Evolutionary conservation across 495 filamentous ascomycete species (phyloP), one percentile per base, ranked within the genome.

Genomic region (Xylaria nigripes): DNA sequence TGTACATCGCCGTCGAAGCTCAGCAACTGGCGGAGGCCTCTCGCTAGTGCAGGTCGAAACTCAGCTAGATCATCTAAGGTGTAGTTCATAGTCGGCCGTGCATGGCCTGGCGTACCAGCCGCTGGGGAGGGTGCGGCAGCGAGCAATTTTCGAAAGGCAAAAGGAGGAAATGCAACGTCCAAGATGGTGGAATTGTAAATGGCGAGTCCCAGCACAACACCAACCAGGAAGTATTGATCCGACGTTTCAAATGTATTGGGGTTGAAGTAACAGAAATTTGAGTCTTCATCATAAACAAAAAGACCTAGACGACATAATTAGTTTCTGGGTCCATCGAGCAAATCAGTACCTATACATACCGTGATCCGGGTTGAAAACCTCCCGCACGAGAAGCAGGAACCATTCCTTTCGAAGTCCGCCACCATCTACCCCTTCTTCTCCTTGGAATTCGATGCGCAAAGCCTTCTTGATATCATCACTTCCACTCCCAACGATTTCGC

Each of bases 101-200:
- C 73, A 30, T 79, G 80, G 22, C 76, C 76, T 16, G 76, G 68
- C 49, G 76, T 73, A 13, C 80, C 71, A 9, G 71, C 73, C 24
- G 68, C 72, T 7, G 77, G 72, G 15, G 72, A 68, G 6, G 87
- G 85, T 6, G 83, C 85, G 16, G 86, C 78, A 16, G 86, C 84
- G 42, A 96, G 74, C 24, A 96, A 73, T 68, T 95, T 96, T 57
- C 88, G 83, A 66, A 96, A 97, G 1, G 85, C 85, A 65, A 95
- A 95, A n/a, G 92, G 90, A 4, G 91, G 91, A 15, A 97, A 74
- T 8, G 88, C 86, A 44, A 97, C 79, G 62, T 97, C 91, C 6
- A 97, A 76, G 60, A 97, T 96, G 2, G 89, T 97, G 1, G 89
- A 94, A 69, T 97, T 96, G 74, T 97, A 95, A 60, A 97, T 95